Conservation (phyloP, 345 rosid species). For the Mangifera indica region DNA sequence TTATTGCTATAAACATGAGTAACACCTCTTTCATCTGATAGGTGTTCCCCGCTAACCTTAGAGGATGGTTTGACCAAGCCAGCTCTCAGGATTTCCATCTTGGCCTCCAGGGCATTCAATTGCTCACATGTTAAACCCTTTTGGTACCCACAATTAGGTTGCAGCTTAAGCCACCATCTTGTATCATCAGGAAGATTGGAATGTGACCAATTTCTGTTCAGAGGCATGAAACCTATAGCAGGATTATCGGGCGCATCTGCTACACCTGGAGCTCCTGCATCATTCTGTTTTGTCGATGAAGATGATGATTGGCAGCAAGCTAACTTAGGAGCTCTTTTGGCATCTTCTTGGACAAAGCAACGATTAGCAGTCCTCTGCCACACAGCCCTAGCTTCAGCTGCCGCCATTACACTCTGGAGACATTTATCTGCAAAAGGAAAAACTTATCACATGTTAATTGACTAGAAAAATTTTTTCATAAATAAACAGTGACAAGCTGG, state of each 20-base stretch:
- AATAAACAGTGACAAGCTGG: not conserved
- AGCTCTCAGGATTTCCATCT: constrained; percentile 41
- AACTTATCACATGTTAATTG: not conserved
- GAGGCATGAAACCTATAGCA: constrained; percentile 55
- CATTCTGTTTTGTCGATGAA: constrained; percentile 49
- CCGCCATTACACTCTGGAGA: constrained; percentile 66
- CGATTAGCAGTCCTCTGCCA: constrained; percentile 95
- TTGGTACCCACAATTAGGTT: constrained; percentile 57
- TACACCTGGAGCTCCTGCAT: constrained; percentile 44
- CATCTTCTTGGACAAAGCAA: constrained; percentile 97
- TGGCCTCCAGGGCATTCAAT: constrained; percentile 43
- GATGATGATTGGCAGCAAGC: constrained; percentile 89
- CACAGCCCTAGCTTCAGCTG: constrained; percentile 86
- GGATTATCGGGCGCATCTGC: constrained; percentile 43
- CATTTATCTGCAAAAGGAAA: constrained; percentile 35
- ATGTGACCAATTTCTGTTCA: constrained; percentile 45
- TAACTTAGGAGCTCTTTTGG: constrained; percentile 94
- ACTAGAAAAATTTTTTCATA: not conserved
- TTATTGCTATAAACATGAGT: constrained; percentile 10
- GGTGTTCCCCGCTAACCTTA: constrained; percentile 13
- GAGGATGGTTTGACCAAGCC: constrained; percentile 28
- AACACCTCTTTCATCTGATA: not conserved
- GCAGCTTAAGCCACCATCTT: constrained; percentile 73
- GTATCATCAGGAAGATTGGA: constrained; percentile 49
- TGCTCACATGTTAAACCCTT: constrained; percentile 53